Evolutionary conservation across 257 asterid species (phyloP).

Genomic region (Primulina tabacum): DNA sequence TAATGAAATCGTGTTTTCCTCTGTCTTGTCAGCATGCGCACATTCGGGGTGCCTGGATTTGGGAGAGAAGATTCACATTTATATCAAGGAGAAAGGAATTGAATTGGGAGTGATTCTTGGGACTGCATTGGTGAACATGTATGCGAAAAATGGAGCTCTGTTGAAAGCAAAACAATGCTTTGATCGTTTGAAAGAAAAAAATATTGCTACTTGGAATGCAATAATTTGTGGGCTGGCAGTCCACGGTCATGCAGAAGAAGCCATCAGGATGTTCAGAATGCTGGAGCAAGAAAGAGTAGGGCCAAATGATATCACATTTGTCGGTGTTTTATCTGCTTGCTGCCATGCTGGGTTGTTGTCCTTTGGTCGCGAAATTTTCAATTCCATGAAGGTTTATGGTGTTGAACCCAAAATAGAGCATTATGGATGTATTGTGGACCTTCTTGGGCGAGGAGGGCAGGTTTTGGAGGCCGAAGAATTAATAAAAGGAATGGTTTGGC

Average conservation of each 20-base stretch:
- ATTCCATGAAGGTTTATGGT: conserved; percentile 55
- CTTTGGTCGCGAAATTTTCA: conserved; percentile 51
- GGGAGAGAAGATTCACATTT: conserved; percentile 61
- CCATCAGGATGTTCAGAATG: conserved; percentile 43
- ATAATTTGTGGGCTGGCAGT: conserved; percentile 76
- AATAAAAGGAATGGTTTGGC: conserved; percentile 63
- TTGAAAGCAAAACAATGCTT: conserved; percentile 54
- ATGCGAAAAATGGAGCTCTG: conserved; percentile 72
- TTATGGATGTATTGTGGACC: conserved; percentile 80
- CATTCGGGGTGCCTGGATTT: conserved; percentile 67
- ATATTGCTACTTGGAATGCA: conserved; percentile 79
- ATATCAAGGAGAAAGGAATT: conserved; percentile 47
- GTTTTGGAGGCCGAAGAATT: conserved; percentile 69
- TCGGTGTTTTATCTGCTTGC: conserved; percentile 81
- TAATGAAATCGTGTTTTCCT: conserved; percentile 51
- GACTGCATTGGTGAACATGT: conserved; percentile 86
- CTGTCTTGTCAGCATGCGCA: conserved; percentile 83
- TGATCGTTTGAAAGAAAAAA: conserved; percentile 46
- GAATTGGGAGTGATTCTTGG: conserved; percentile 69
- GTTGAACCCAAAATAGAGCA: conserved; percentile 74
- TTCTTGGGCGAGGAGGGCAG: conserved; percentile 74
- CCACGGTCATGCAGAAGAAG: conserved; percentile 76
- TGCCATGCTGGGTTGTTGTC: conserved; percentile 75
- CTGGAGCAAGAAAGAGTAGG: conserved; percentile 40
- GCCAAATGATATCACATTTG: conserved; percentile 65